These are phyloP conservation scores for Alternaria conjuncta DNA, from an alignment of 2,329 filamentous ascomycete genomes.

Conservation along the genomic window DNA sequence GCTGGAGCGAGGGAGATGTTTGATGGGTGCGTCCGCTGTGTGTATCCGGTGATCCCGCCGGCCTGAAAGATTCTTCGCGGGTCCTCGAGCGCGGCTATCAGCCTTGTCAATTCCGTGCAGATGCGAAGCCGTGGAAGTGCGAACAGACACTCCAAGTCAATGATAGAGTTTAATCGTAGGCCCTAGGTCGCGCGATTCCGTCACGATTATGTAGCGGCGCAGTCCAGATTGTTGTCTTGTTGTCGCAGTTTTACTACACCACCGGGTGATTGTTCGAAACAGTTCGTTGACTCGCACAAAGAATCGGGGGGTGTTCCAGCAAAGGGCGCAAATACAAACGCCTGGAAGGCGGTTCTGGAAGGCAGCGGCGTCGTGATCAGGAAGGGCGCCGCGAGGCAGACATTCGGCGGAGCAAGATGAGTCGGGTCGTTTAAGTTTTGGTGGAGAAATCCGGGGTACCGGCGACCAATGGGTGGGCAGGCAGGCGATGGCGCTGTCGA, in stretches of 20 bases:
- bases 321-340: constrained; percentile 9
- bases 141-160: not conserved
- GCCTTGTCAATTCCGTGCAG: constrained; percentile 5
- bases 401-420: constrained; percentile 8
- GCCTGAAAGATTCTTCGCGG: constrained; percentile 5
- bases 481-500: not conserved
- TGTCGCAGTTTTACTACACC: constrained; percentile 21
- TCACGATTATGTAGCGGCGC: constrained; percentile 19
- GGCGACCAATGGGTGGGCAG: not conserved
- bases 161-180: not conserved
- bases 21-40: not conserved
- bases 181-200: not conserved
- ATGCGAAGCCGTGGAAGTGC: constrained; percentile 3
- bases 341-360: constrained; percentile 3
- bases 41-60: constrained; percentile 6
- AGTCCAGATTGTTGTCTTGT: constrained; percentile 19
- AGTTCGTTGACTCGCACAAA: constrained; percentile 19
- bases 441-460: constrained; percentile 2
- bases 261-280: constrained; percentile 22
- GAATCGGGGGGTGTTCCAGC: not conserved
- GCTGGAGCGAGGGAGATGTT: not conserved
- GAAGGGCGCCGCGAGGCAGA: constrained; percentile 10
- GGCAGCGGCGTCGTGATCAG: not conserved
- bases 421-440: constrained; percentile 6
- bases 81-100: constrained; percentile 1